Evolutionary conservation across 1,284 basidiomycete species (phyloP), one percentile per base, ranked within the genome.

Genomic region (Trichosporon sp.): DNA sequence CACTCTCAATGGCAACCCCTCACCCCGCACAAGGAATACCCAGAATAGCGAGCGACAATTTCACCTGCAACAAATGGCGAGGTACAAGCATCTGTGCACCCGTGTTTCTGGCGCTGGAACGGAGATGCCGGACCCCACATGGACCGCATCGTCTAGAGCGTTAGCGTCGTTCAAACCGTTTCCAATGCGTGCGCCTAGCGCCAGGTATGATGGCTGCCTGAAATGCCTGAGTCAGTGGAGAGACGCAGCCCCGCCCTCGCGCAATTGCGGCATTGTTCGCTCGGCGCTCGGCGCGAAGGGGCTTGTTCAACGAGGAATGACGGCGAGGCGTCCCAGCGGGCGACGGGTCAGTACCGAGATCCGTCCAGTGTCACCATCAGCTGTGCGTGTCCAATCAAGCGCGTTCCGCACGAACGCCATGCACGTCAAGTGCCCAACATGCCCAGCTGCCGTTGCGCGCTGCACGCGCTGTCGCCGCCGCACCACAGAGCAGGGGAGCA

Each of bases 251-350:
- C 48, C 48, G 48, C 11, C 43, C n/a, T 46, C 19, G 51, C 51
- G 51, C 19, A 7, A 2, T 54, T 26, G 51, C 51, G 10, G 38
- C 38, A 6, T 54, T 16, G 6, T 19, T 54, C 51, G 51, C 21
- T 54, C 51, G 51, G 51, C 51, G 51, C 51, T 54, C 51, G 51
- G 51, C 51, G 51, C 19, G 51, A 19, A 4, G n/a, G 51, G 51
- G 2, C 51, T 26, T 26, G 26, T 26, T 26, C 26, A 26, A 26
- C 26, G 26, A 26, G 26, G 26, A 26, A 48, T 19, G 46, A 19
- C 46, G 16, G 46, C 46, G 46, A 16, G 46, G 51, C 51, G 51
- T 19, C 21, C 21, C 11, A 21, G 51, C 51, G 21, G 48, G 43
- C 7, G n/a, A 54, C 7, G 14, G 8, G 51, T 46, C 43, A 46